A percentile compares a stretch with the other conserved stretches of the same genome.
Evolutionary conservation across 73 alveolate genomes (phyloP).

Genomic region (Stentor coeruleus): DNA sequence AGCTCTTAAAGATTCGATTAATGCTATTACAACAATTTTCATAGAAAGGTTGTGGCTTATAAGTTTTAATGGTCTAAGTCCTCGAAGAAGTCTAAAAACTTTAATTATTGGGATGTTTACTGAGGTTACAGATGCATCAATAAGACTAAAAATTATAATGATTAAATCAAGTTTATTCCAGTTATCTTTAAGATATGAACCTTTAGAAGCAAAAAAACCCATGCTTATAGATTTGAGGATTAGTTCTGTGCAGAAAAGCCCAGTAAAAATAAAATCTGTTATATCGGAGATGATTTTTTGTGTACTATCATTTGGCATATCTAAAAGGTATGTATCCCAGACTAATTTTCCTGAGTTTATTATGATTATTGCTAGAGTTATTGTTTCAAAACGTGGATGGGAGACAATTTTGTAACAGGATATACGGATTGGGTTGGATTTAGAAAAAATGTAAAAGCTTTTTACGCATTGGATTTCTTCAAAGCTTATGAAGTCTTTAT

Average conservation of each 20-base stretch:
- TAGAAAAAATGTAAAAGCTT: constrained; percentile 65
- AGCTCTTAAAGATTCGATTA: constrained; percentile 78
- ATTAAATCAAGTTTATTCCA: constrained; percentile 64
- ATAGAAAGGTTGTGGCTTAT: constrained; percentile 80
- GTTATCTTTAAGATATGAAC: constrained; percentile 35
- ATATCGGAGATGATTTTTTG: neutral
- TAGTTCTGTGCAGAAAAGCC: constrained; percentile 12
- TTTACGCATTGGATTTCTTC: neutral
- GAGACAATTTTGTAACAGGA: constrained; percentile 55
- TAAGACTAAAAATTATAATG: constrained; percentile 75
- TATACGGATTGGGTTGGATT: constrained; percentile 69
- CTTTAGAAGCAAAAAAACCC: constrained; percentile 22
- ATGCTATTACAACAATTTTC: constrained; percentile 79
- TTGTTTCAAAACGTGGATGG: constrained; percentile 66
- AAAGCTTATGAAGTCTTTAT: neutral
- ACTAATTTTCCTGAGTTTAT: constrained; percentile 79
- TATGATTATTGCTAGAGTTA: constrained; percentile 67
- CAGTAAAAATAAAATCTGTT: constrained; percentile 72
- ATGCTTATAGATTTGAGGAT: constrained; percentile 36
- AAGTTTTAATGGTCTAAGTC: constrained; percentile 85
- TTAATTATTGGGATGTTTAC: constrained; percentile 66
- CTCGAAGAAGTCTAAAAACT: constrained; percentile 84
- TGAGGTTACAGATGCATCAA: constrained; percentile 65
- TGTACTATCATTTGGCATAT: neutral
- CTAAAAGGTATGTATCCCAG: constrained; percentile 73